Conservation (phyloP, 495 filamentous ascomycete species). For the Annulohypoxylon maeteangense region DNA sequence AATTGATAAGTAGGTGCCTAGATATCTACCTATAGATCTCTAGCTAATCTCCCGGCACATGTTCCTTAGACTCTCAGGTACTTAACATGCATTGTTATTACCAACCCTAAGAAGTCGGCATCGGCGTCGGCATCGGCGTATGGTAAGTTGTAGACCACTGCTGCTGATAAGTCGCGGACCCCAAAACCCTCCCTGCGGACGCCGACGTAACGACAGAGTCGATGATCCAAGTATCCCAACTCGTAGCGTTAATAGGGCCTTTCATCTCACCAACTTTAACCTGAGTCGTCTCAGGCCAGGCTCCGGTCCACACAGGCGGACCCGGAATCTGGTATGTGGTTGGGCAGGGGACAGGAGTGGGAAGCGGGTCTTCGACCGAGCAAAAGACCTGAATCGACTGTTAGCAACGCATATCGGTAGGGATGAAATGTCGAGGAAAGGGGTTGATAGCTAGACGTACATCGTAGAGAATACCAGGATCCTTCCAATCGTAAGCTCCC, state of each 20-base stretch:
- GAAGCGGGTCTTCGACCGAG: slow-evolving; percentile 44
- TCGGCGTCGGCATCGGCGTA: background rate
- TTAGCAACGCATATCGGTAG: no score
- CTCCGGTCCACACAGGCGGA: no score
- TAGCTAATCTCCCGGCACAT: no score
- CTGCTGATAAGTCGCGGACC: slow-evolving; percentile 44
- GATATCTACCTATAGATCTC: no score
- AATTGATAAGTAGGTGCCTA: no score
- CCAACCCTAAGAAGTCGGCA: slow-evolving; percentile 25
- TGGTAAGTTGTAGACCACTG: slow-evolving; percentile 43
- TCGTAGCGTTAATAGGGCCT: slow-evolving; percentile 37
- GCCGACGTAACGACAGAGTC: slow-evolving; percentile 50
- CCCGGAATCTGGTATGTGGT: no score
- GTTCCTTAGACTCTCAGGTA: no score
- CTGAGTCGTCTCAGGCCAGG: no score
- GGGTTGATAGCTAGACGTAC: slow-evolving; percentile 27
- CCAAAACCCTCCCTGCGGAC: slow-evolving; percentile 33
- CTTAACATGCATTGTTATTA: no score
- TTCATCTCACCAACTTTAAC: slow-evolving; percentile 38
- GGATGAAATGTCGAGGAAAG: background rate
- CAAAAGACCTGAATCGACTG: slow-evolving; percentile 45
- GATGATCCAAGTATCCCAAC: slow-evolving; percentile 51
- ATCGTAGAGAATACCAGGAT: slow-evolving; percentile 50
- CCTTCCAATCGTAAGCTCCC: slow-evolving; percentile 49
- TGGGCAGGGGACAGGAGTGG: slow-evolving; percentile 2